These are phyloP conservation scores for Verticillium tricorpus DNA, from an alignment of 2,329 filamentous ascomycete genomes.

Conservation along the genomic window DNA sequence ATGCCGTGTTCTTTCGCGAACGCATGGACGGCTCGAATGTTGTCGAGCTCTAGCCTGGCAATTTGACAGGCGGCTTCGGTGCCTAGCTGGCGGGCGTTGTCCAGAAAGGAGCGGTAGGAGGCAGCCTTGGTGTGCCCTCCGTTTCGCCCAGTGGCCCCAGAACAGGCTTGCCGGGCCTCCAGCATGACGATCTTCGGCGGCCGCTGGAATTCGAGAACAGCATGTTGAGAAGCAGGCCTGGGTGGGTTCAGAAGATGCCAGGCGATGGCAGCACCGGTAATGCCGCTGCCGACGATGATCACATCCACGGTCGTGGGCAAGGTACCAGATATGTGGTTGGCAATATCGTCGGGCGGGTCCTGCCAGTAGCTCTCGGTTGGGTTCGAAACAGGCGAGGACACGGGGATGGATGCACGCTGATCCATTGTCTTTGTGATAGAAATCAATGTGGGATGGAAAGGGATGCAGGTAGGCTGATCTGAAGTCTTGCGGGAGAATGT, in stretches of 20 bases:
- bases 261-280: slow-evolving; percentile 41
- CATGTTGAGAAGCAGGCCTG: neutral
- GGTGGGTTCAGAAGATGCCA: slow-evolving; percentile 16
- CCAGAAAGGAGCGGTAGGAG: slow-evolving; percentile 44
- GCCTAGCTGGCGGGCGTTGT: slow-evolving; percentile 40
- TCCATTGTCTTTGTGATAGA: slow-evolving; percentile 2
- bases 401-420: slow-evolving; percentile 4
- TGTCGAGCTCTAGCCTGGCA: slow-evolving; percentile 46
- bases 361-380: slow-evolving; percentile 44
- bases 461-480: no score
- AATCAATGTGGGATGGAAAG: no score
- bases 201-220: slow-evolving; percentile 11
- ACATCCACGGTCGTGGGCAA: slow-evolving; percentile 38
- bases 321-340: slow-evolving; percentile 11
- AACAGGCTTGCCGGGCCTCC: slow-evolving; percentile 44
- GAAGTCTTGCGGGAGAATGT: no score
- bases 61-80: slow-evolving; percentile 44
- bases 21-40: slow-evolving; percentile 49
- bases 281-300: slow-evolving; percentile 52
- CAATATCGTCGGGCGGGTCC: slow-evolving; percentile 31
- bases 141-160: slow-evolving; percentile 50
- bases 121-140: slow-evolving; percentile 46
- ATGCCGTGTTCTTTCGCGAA: slow-evolving; percentile 45
- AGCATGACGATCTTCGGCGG: slow-evolving; percentile 34
- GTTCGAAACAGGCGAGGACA: slow-evolving; percentile 29